A percentile compares a stretch with the other conserved stretches of the same genome.
These are phyloP conservation scores for Rosa hybrid DNA, from an alignment of 331 rosid species.

Conservation along the genomic window DNA sequence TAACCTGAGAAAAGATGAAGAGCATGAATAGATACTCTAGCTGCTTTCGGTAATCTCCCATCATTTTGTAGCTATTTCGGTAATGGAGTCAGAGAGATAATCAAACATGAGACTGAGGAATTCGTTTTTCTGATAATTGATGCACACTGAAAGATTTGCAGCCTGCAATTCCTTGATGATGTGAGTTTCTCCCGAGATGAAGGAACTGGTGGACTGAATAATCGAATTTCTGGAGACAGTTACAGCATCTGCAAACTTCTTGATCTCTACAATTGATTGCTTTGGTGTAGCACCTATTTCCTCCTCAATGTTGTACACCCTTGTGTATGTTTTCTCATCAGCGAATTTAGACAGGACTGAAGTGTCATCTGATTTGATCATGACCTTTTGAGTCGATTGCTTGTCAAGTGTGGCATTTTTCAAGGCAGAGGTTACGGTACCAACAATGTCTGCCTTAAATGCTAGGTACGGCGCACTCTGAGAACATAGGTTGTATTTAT, in stretches of 20 bases:
- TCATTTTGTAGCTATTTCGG: slow-evolving; percentile 54
- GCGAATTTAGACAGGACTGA: slow-evolving; percentile 72
- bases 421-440: slow-evolving; percentile 47
- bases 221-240: slow-evolving; percentile 37
- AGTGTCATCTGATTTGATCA: slow-evolving; percentile 72
- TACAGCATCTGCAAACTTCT: slow-evolving; percentile 65
- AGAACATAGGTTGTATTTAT: neutral
- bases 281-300: slow-evolving; percentile 41
- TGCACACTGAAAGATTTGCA: slow-evolving; percentile 60
- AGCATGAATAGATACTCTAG: too few relatives aligned
- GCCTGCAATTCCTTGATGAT: slow-evolving; percentile 53
- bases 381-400: slow-evolving; percentile 59
- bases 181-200: slow-evolving; percentile 37
- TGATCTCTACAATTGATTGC: slow-evolving; percentile 51
- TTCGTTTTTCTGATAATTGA: slow-evolving; percentile 57
- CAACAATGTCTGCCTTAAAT: slow-evolving; percentile 70
- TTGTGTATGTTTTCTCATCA: slow-evolving; percentile 51
- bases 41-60: too few relatives aligned
- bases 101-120: slow-evolving; percentile 59
- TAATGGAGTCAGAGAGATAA: slow-evolving; percentile 56
- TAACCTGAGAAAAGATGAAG: too few relatives aligned
- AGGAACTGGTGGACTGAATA: slow-evolving; percentile 11
- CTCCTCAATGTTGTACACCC: slow-evolving; percentile 42
- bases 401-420: slow-evolving; percentile 70
- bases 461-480: slow-evolving; percentile 90